Evolutionary conservation across 1,284 basidiomycete genomes (phyloP).

Genomic region (Malassezia caprae): DNA sequence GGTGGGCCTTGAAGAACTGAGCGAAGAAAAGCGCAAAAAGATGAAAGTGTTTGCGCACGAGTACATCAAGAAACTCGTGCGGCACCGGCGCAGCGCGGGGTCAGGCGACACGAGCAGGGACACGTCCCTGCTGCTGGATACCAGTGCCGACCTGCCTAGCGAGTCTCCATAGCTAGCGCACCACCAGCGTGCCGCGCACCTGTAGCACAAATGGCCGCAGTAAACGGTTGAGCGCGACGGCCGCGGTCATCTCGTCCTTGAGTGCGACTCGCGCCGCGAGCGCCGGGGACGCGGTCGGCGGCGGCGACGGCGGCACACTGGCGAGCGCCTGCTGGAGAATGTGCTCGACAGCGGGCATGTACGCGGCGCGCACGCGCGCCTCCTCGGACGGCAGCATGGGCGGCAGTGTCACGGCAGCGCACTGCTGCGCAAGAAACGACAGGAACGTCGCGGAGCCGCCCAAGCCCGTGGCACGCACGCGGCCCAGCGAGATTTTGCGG

Average conservation of each 20-base stretch:
- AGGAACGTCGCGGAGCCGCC: constrained; percentile 6
- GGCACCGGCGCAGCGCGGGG: neutral
- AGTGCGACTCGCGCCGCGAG: constrained; percentile 1
- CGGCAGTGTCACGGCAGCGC: neutral
- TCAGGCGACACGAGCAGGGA: constrained; percentile 1
- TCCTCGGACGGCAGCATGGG: neutral
- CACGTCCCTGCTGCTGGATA: neutral
- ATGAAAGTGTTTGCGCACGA: constrained; percentile 90
- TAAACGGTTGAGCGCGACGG: neutral
- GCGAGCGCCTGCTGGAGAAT: neutral
- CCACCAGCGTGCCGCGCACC: neutral
- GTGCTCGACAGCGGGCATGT: neutral
- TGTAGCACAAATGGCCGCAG: constrained; percentile 9
- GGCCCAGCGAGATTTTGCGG: constrained; percentile 4
- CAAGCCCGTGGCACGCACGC: neutral
- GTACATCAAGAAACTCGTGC: constrained; percentile 51
- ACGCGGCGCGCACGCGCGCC: neutral
- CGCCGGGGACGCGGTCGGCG: neutral
- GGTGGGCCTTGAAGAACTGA: constrained; percentile 50
- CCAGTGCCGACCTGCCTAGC: neutral
- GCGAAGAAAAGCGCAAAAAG: constrained; percentile 75
- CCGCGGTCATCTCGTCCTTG: constrained; percentile 4
- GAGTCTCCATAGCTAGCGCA: constrained; percentile 1
- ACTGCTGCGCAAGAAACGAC: neutral
- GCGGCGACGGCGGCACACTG: neutral